Conservation (phyloP, 805 yeast genomes). For the Myxozyma kluyveri region DNA sequence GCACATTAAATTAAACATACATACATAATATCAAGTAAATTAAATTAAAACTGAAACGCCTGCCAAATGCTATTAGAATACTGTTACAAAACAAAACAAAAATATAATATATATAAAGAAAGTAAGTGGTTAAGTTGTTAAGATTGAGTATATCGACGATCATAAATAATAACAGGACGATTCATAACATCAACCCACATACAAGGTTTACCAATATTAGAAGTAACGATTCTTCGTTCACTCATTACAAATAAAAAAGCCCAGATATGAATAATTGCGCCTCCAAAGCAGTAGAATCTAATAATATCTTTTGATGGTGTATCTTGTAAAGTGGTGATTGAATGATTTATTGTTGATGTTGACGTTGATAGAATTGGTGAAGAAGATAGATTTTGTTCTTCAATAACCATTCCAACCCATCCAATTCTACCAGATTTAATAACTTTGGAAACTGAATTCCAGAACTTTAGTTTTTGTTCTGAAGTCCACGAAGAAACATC, state of each 20-base stretch:
- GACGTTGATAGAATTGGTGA: background rate
- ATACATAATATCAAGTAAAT: no score
- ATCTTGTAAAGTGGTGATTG: background rate
- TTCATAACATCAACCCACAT: background rate
- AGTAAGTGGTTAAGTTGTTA: no score
- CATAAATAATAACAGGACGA: background rate
- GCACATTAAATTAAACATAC: no score
- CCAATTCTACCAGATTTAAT: slow-evolving; percentile 15
- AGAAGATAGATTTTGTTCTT: background rate
- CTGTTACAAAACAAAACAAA: no score
- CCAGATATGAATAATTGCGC: slow-evolving; percentile 22
- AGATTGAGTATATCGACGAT: no score
- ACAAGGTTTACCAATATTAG: background rate
- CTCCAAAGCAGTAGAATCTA: slow-evolving; percentile 21
- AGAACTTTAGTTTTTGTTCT: slow-evolving; percentile 11
- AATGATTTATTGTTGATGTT: background rate
- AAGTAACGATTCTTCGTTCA: slow-evolving; percentile 1
- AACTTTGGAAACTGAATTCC: slow-evolving; percentile 14
- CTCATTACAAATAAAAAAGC: slow-evolving; percentile 20
- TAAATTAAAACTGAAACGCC: no score
- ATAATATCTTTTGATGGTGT: slow-evolving; percentile 7
- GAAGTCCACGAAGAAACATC: slow-evolving; percentile 11
- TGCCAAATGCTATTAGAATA: no score
- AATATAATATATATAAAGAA: no score
- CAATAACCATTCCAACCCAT: slow-evolving; percentile 9